These are phyloP conservation scores for Diatrype stigma DNA, from an alignment of 2,329 filamentous ascomycete species.

Conservation along the genomic window DNA sequence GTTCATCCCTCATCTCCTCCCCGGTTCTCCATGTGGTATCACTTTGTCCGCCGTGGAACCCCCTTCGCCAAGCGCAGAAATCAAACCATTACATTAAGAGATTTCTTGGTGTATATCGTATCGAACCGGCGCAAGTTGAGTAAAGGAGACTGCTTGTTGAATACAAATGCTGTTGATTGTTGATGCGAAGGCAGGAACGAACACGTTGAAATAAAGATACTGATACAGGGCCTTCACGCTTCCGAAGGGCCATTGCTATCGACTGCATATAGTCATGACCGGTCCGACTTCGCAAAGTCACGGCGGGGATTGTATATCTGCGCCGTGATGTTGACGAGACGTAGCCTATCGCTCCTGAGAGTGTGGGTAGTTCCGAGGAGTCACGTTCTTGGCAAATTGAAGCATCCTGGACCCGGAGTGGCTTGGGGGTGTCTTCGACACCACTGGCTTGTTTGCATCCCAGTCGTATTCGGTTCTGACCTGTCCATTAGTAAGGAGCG, in stretches of 20 bases:
- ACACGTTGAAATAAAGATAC: background rate
- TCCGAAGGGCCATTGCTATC: background rate
- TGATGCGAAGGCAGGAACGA: background rate
- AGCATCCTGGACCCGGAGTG: conserved; percentile 37
- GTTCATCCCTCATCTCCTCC: background rate
- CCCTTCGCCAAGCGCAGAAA: background rate
- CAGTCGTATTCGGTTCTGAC: conserved; percentile 48
- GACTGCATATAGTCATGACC: background rate
- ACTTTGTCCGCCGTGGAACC: background rate
- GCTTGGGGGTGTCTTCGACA: conserved; percentile 33
- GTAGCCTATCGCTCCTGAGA: conserved; percentile 15
- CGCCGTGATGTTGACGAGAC: background rate
- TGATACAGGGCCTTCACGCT: background rate
- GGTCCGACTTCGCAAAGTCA: background rate
- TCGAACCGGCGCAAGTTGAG: background rate
- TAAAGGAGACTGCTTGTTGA: background rate
- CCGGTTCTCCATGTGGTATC: background rate
- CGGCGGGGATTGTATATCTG: background rate
- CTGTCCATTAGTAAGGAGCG: conserved; percentile 29
- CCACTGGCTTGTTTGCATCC: conserved; percentile 39
- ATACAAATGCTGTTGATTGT: background rate
- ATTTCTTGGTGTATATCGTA: background rate
- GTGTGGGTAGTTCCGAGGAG: conserved; percentile 36
- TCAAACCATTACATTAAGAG: background rate
- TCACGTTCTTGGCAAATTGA: conserved; percentile 43